Base-by-base conservation (phyloP, 2,329 filamentous ascomycete genomes). In the Curvularia eragrostidis region DNA sequence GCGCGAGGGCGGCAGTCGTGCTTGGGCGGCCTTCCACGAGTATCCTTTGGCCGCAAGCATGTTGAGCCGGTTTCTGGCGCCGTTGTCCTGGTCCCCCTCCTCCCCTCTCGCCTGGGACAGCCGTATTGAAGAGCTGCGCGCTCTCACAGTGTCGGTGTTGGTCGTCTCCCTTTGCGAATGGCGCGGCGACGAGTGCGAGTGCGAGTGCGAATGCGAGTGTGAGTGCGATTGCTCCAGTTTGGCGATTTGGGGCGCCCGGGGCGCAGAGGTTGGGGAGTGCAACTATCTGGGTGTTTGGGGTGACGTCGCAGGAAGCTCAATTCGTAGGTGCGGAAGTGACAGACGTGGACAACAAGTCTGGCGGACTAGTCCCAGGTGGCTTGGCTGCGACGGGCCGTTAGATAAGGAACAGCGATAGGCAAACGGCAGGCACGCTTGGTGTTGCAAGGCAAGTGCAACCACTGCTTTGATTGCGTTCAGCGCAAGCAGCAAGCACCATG, bases 1-100 rank as follows among this genome's bases (percentile, higher is more conserved):
- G 76, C 91, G 87, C 67, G 87, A 88, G 56, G 91, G 89, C 42
- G 93, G 92, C 68, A 97, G 81, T 72, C 87, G 86, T 70, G 90
- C 84, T 81, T 87, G 91, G 67, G 93, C 90, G 66, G 91, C 90
- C 83, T 96, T 97, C 93, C 94, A 98, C 77, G 88, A 85, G 76
- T 91, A 91, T 77, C 90, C 91, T 80, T 96, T 96, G 65, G 91
- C 91, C 70, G 96, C 87, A 81, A 97, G 87, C 93, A 97, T 97
- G 50, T 48, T 70, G 64, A 69, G 55, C 46, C 46, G 41, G 43
- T 51, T 56, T 52, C 53, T 60, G 59, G 60, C 64, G 34, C 57
- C 59, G 57, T 61, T 55, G 48, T 55, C 58, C 56, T 66, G 61
- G 21, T 72, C 64, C 42, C 54, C 58, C 54, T 69, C 70, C 28